Conservation (phyloP, 768 basidiomycete genomes). For the Pulveroboletus sp. region DNA sequence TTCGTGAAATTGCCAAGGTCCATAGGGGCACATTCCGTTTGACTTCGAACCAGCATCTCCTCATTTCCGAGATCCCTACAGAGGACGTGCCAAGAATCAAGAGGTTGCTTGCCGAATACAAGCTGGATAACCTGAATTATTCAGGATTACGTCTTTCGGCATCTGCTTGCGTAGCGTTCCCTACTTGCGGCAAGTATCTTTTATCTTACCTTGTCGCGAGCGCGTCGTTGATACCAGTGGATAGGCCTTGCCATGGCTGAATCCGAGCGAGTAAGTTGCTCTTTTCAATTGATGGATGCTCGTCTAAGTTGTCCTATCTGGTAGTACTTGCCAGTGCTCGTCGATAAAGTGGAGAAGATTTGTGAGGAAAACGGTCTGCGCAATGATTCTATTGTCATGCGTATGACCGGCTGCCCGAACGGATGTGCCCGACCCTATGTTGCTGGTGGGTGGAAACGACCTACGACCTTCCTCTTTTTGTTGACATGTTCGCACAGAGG, state of each 20-base stretch:
- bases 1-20: constrained; percentile 88
- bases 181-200: constrained; percentile 70
- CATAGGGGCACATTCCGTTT: constrained; percentile 94
- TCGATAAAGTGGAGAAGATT: constrained; percentile 93
- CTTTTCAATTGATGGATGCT: background rate
- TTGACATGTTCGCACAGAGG: constrained; percentile 47
- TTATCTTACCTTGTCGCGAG: background rate
- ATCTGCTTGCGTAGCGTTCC: constrained; percentile 97
- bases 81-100: constrained; percentile 79
- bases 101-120: constrained; percentile 74
- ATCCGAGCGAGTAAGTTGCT: constrained; percentile 55
- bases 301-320: constrained; percentile 35
- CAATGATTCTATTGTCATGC: constrained; percentile 95
- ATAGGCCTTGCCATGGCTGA: constrained; percentile 76
- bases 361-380: constrained; percentile 92
- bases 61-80: constrained; percentile 78
- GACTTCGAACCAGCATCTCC: constrained; percentile 92
- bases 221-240: background rate
- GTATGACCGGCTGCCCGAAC: constrained; percentile 97
- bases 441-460: constrained; percentile 52
- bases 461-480: background rate
- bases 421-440: constrained; percentile 93
- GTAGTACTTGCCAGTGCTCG: constrained; percentile 86
- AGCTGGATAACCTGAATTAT: constrained; percentile 82
- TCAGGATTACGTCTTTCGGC: constrained; percentile 81